Base-by-base conservation (phyloP, 805 yeast genomes). In the Tetrapisispora phaffii region DNA sequence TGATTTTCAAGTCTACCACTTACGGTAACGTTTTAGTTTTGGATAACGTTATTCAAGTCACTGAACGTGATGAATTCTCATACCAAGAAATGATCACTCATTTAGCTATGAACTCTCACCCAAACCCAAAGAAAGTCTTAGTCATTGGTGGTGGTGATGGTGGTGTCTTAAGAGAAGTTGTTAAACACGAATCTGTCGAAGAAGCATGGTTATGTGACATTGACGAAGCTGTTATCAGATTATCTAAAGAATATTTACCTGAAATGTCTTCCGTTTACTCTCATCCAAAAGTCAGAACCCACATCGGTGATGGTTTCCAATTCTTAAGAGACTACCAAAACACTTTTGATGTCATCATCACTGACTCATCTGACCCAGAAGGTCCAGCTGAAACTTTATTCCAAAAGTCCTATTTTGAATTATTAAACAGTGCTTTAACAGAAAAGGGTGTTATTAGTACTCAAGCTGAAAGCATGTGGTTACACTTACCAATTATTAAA, bases 131-230 rank as follows among this genome's bases (percentile, higher is more conserved):
- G 74, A 82, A 76, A 58, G 97, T 94, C 21, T 73, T 90, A 46
- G 97, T 90, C 51, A 85, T 90, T 60, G 98, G 98, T 48, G 98
- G 98, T 53, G 98, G 98, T 61, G 98, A 90, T 66, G 98, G 98
- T 57, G 97, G 97, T 68, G 97, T 90, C 43, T 76, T 90, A 59
- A 80, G 97, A 70, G 97, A 90, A 69, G 75, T 89, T 61, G 85
- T 88, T 61, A 90, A 90, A 70, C 96, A 90, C 69, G 80, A 76
- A 43, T 66, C 76, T 49, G 86, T 90, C 45, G 96, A 88, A 66
- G 83, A 82, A 68, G 96, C 95, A 40, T 77, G 85, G 70, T 74
- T 90, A 54, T 88, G 95, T 68, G 98, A 90, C 68, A 90, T 90
- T 56, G 98, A 90, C 61, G 97, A 87, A 69, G 80, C 88, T 37